Conservation (phyloP, 352 stramenopile genomes). For the Phytopythium chamaehyphon region DNA sequence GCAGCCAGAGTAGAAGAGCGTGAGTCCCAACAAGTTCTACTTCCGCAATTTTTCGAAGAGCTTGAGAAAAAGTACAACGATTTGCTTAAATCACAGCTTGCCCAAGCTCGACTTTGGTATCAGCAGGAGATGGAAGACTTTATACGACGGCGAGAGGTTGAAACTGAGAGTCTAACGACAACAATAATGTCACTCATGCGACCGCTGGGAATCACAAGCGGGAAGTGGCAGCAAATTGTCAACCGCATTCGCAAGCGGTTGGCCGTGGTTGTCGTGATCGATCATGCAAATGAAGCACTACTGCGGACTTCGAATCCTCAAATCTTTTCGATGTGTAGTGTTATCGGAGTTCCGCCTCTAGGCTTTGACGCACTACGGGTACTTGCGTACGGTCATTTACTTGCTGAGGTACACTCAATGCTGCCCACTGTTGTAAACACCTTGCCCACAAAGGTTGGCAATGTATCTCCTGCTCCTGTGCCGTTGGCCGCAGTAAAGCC, state of each 20-base stretch:
- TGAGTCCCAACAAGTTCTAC: constrained; percentile 16
- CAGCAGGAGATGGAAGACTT: constrained; percentile 67
- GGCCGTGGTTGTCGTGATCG: constrained; percentile 40
- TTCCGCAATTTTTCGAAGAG: constrained; percentile 24
- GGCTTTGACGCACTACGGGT: constrained; percentile 21
- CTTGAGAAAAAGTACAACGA: constrained; percentile 28
- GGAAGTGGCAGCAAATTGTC: constrained; percentile 65
- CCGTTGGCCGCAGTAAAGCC: constrained; percentile 1
- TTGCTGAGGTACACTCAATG: constrained; percentile 29
- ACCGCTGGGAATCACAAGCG: constrained; percentile 60
- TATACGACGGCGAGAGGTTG: constrained; percentile 48
- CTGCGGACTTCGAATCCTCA: constrained; percentile 12
- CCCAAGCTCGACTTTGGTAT: constrained; percentile 41
- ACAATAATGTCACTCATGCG: constrained; percentile 77
- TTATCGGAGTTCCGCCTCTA: constrained; percentile 26
- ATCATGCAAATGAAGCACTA: constrained; percentile 13
- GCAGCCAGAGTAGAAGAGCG: constrained; percentile 27
- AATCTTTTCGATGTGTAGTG: constrained; percentile 27
- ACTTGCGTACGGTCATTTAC: constrained; percentile 41
- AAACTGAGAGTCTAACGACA: constrained; percentile 63
- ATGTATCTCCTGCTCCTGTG: neutral
- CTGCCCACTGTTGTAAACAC: neutral
- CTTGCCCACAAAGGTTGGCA: neutral
- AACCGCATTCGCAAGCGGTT: constrained; percentile 47
- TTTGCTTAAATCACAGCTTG: constrained; percentile 29